These are phyloP conservation scores for Dioscorea zingiberensis DNA, from an alignment of 106 monocot species.

Conservation along the genomic window DNA sequence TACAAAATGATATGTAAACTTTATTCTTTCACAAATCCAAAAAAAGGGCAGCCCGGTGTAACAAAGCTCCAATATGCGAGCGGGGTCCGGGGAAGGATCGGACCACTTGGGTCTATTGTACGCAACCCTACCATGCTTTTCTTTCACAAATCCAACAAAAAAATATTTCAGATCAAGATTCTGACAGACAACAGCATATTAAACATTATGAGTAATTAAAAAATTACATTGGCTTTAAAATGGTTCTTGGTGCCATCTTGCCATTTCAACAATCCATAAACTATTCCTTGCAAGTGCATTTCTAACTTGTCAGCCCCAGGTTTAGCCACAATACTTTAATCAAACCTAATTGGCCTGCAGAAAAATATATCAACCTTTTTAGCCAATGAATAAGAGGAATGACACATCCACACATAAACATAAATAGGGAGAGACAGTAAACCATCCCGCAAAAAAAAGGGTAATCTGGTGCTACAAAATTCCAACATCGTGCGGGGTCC, in stretches of 20 bases:
- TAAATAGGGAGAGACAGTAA: background rate
- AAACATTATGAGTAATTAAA: background rate
- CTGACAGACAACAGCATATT: background rate
- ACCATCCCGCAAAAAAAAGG: background rate
- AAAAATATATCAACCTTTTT: background rate
- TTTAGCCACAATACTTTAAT: conserved; percentile 90
- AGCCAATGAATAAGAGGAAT: background rate
- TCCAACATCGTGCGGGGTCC: no score
- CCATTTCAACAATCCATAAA: conserved; percentile 85
- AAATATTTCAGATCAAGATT: background rate
- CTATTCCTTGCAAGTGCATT: conserved; percentile 57
- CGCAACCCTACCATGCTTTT: no score
- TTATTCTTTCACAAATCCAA: no score
- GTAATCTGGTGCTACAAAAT: no score
- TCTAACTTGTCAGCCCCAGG: conserved; percentile 68
- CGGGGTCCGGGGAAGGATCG: no score
- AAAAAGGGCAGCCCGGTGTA: no score
- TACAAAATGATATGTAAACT: background rate
- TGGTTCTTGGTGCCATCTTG: conserved; percentile 77
- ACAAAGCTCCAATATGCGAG: no score
- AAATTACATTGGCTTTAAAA: conserved; percentile 81
- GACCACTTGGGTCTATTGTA: no score
- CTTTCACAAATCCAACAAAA: background rate
- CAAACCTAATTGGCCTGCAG: conserved; percentile 82
- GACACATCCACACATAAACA: background rate